Evolutionary conservation across 2,329 filamentous ascomycete species (phyloP), one percentile per base, ranked within the genome.

Genomic region (Diaporthe citriasiana): DNA sequence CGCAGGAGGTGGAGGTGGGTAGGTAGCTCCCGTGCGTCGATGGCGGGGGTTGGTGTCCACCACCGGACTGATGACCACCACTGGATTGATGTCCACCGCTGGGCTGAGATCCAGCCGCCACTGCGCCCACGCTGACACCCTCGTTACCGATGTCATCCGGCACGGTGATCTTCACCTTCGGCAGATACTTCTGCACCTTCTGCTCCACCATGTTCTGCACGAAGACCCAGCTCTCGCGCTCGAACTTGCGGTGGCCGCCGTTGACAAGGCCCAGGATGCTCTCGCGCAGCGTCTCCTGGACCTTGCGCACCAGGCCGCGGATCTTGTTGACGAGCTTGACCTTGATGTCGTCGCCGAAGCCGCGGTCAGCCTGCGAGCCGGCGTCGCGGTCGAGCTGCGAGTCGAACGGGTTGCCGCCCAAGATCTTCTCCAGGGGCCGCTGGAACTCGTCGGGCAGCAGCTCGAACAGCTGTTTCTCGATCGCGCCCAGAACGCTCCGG

Each of bases 91-190:
- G 78, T 2, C 80, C 81, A 42, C 82, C 82, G 12, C 81, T 82
- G 7, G 81, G 79, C 63, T 84, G 80, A 19, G 78, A 66, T 25
- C 75, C 79, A 40, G 78, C 73, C 13, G 78, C 77, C n/a, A 84
- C 84, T 3, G 80, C 79, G 9, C 84, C 84, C 15, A 87, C 83
- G 33, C 82, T 84, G 9, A 86, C 85, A 55, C 84, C 84, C 77
- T 86, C 85, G 60, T 86, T 85, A 0, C 85, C 85, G 51, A 87
- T 86, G 50, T 87, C 85, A 74, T 87, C 85, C 0, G 85, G 85
- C 53, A 87, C 84, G 5, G 78, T 78, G 74, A 87, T 87, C 76
- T 83, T 84, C 2, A 87, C 85, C 74, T 84, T 84, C 73, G 85
- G 85, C 30, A 87, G 78, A 75, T 85, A 87, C 77, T 80, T 84